Evolutionary conservation across 1,284 basidiomycete genomes (phyloP).

Genomic region (Phellopilus nigrolimitatus): DNA sequence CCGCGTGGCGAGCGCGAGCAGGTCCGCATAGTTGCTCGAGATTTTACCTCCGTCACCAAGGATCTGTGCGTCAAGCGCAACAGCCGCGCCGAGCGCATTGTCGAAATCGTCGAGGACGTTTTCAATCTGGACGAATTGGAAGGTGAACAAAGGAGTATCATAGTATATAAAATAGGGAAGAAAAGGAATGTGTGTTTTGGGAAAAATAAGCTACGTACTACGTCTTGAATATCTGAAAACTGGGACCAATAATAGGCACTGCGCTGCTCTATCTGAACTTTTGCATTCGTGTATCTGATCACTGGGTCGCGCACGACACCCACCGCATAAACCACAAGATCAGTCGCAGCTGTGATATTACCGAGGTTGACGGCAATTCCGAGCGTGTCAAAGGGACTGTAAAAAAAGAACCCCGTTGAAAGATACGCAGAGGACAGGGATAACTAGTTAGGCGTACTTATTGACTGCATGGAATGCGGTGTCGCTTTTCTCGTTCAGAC

Average conservation of each 20-base stretch:
- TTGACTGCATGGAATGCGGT: neutral
- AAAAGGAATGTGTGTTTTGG: neutral
- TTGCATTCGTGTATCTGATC: constrained; percentile 9
- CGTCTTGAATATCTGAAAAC: constrained; percentile 20
- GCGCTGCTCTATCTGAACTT: constrained; percentile 11
- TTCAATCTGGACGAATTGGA: constrained; percentile 29
- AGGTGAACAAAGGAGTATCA: constrained; percentile 40
- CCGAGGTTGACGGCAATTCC: constrained; percentile 19
- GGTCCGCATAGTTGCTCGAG: no score
- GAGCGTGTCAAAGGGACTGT: constrained; percentile 4
- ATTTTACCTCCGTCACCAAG: no score
- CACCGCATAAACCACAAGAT: constrained; percentile 18
- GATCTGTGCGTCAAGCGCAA: constrained; percentile 23
- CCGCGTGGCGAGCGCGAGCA: no score
- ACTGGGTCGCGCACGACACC: constrained; percentile 19
- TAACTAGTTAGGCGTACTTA: neutral
- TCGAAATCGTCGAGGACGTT: constrained; percentile 24
- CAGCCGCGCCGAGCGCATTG: constrained; percentile 27
- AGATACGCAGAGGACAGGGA: neutral
- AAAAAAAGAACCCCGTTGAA: neutral
- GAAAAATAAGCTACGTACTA: neutral
- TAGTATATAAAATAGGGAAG: constrained; percentile 27
- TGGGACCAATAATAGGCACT: no score
- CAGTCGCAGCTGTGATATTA: constrained; percentile 3
- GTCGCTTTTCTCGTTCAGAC: constrained; percentile 3